phyloP scores from a whole-genome alignment of 208 protist species.

The Leishmania braziliensis region DNA sequence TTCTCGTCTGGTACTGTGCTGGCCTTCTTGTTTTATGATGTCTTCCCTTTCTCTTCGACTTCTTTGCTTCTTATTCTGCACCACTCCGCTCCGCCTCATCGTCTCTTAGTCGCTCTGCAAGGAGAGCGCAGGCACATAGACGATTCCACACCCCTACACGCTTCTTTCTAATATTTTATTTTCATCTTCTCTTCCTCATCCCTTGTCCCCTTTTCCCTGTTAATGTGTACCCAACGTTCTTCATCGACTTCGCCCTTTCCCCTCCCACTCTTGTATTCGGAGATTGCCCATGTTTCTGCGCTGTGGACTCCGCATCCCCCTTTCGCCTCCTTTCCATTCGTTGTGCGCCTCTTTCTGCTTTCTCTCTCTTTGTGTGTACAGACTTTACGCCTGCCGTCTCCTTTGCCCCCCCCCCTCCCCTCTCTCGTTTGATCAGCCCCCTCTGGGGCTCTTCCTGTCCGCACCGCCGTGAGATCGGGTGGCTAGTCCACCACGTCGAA shows the following conservation, averaged over 20 bases:
- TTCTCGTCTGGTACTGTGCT: neutral
- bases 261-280: neutral
- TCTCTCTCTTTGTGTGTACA: neutral
- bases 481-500: neutral
- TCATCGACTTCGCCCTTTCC: neutral
- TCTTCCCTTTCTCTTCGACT: neutral
- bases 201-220: slow-evolving; percentile 1
- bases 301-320: neutral
- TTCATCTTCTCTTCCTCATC: slow-evolving; percentile 3
- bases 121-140: neutral
- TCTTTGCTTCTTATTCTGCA: neutral
- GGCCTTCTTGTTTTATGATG: neutral
- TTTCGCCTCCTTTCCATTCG: neutral
- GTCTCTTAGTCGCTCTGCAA: neutral
- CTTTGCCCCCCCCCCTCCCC: neutral
- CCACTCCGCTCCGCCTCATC: neutral
- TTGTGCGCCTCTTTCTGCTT: neutral
- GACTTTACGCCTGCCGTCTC: neutral
- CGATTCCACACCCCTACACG: neutral
- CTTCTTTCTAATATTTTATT: neutral
- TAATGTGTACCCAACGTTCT: too few relatives aligned
- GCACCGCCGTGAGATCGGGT: neutral
- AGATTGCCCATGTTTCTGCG: neutral
- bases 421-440: neutral
- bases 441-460: neutral